These are phyloP conservation scores for Pseudopithomyces maydicus DNA, from an alignment of 2,329 filamentous ascomycete genomes.

Conservation along the genomic window DNA sequence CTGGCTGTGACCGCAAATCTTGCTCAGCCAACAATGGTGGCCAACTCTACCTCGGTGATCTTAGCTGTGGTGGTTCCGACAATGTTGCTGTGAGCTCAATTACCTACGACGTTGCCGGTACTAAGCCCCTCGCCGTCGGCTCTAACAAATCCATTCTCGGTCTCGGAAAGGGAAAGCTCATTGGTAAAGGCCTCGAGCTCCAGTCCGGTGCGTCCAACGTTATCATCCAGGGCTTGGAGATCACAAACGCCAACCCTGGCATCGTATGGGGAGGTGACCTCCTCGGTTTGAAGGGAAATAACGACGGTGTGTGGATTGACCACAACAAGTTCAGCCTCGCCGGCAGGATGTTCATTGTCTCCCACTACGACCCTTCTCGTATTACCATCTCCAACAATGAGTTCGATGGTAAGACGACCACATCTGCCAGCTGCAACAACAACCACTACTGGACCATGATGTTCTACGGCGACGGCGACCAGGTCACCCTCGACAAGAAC, in stretches of 20 bases:
- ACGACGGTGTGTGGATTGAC: constrained; percentile 46
- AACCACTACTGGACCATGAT: constrained; percentile 61
- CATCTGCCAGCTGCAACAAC: constrained; percentile 62
- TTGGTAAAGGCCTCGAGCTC: constrained; percentile 49
- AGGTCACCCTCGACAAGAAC: constrained; percentile 19
- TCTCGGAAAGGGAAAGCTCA: constrained; percentile 47
- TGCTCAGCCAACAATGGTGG: constrained; percentile 22
- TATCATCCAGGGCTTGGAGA: constrained; percentile 48
- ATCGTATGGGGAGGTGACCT: constrained; percentile 49
- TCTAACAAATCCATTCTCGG: constrained; percentile 52
- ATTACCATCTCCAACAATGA: constrained; percentile 66
- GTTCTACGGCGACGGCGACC: constrained; percentile 17
- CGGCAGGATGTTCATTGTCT: constrained; percentile 52
- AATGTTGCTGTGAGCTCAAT: constrained; percentile 29
- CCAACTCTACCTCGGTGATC: constrained; percentile 28
- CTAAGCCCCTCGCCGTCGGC: constrained; percentile 37
- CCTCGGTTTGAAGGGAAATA: constrained; percentile 41
- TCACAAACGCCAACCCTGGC: constrained; percentile 45
- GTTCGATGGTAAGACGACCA: constrained; percentile 60
- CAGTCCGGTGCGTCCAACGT: constrained; percentile 40
- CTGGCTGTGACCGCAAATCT: constrained; percentile 25
- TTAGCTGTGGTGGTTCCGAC: constrained; percentile 22
- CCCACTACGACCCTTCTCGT: constrained; percentile 41
- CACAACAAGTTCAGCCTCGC: constrained; percentile 50
- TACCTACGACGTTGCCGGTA: constrained; percentile 42